A percentile compares a stretch with the other conserved stretches of the same genome.
Conservation (phyloP, 352 stramenopile genomes). For the Pythium scleroteichum region DNA sequence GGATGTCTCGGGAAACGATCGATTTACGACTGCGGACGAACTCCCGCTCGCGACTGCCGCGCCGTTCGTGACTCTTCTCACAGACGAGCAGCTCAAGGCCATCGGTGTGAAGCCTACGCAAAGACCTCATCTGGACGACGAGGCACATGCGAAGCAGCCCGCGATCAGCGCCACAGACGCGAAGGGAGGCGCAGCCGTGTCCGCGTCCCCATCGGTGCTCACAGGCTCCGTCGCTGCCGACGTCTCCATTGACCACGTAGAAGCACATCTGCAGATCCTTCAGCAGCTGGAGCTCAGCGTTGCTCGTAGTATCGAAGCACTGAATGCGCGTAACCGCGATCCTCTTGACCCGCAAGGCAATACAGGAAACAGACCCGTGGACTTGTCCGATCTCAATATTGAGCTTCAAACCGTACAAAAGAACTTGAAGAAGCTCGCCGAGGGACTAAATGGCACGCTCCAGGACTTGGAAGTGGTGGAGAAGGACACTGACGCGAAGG, state of each 20-base stretch:
- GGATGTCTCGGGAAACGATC: conserved; percentile 2
- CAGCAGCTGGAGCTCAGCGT: conserved; percentile 70
- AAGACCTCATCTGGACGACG: neutral
- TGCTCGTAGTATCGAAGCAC: conserved; percentile 58
- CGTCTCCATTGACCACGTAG: conserved; percentile 75
- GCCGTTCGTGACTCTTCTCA: conserved; percentile 23
- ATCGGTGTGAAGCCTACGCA: conserved; percentile 28
- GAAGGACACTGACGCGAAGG: conserved; percentile 75
- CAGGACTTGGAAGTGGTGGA: conserved; percentile 81
- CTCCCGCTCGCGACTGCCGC: conserved; percentile 17
- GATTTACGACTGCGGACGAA: conserved; percentile 22
- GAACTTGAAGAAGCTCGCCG: conserved; percentile 71
- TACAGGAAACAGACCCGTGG: conserved; percentile 3
- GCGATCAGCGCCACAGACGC: neutral
- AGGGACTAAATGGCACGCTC: conserved; percentile 73
- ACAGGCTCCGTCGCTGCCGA: conserved; percentile 32
- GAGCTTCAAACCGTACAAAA: conserved; percentile 51
- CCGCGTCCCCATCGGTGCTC: neutral
- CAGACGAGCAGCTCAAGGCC: conserved; percentile 31
- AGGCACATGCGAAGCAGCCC: neutral
- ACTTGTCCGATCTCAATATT: conserved; percentile 31
- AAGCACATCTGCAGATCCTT: conserved; percentile 74
- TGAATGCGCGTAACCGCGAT: conserved; percentile 35
- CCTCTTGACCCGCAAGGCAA: conserved; percentile 32
- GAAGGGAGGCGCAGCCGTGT: neutral